Percentiles rank a stretch among this genome's conserved stretches.
These are phyloP conservation scores for Niebla homalea DNA, from an alignment of 495 filamentous ascomycete genomes.

Conservation along the genomic window DNA sequence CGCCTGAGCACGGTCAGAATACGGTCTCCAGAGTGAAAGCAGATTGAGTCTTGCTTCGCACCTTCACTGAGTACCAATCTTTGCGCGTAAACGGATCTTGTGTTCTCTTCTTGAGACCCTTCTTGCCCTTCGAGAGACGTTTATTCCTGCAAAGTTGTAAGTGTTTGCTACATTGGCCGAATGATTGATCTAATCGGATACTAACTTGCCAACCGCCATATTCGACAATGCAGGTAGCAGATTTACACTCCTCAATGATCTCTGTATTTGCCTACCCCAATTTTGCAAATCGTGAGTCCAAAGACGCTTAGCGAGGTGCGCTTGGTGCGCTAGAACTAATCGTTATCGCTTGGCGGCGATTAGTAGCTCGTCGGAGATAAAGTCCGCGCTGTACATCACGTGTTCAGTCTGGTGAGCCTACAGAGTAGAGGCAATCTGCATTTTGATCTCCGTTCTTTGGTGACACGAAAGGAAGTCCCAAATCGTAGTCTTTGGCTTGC, in stretches of 20 bases:
- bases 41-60: conserved; percentile 23
- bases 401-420: too few species aligned
- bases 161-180: conserved; percentile 15
- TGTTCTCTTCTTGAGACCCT: conserved; percentile 99
- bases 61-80: conserved; percentile 98
- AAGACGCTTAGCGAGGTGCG: not conserved
- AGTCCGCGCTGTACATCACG: too few species aligned
- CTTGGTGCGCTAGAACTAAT: not conserved
- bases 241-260: not conserved
- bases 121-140: conserved; percentile 99
- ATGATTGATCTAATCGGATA: conserved; percentile 12
- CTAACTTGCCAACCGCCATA: conserved; percentile 90
- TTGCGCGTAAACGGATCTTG: conserved; percentile 95
- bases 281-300: too few species aligned
- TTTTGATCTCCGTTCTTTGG: too few species aligned
- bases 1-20: conserved; percentile 43
- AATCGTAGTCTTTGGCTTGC: too few species aligned
- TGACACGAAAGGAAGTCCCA: too few species aligned
- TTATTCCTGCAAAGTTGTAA: conserved; percentile 64
- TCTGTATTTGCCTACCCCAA: not conserved
- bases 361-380: too few species aligned
- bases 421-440: too few species aligned
- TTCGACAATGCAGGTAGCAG: conserved; percentile 40
- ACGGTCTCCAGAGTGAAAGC: not conserved
- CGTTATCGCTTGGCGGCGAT: not conserved